Evolutionary conservation across 1,139 yeast species (phyloP), one percentile per base, ranked within the genome.

Genomic region (Geotrichum australiense): DNA sequence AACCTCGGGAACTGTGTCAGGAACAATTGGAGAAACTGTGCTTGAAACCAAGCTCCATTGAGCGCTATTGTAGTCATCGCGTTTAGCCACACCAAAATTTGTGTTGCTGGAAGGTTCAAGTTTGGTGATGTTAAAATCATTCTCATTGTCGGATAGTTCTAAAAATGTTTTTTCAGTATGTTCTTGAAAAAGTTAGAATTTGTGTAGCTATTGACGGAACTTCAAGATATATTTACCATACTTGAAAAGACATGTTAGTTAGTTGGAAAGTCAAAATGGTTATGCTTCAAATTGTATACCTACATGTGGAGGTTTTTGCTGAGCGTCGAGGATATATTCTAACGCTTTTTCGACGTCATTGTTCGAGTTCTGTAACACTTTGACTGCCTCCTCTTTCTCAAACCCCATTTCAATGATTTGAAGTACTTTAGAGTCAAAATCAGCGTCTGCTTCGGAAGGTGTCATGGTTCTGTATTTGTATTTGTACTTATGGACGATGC

Each of bases 341-440:
- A 77, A 68, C 4, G 85, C 85, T 32, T 64, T 63, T 35, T 70
- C 70, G n/a, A 76, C 64, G 50, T 78, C 70, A 48, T 73, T 67
- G 41, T 68, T 63, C 16, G 74, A 54, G 22, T 57, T 56, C 43
- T 58, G 47, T 26, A 64, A 48, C 1, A 68, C 68, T 10, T 46
- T 39, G 8, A 49, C 35, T 5, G 68, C 68, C 22, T 56, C 57
- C 2, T 67, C 73, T 4, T 60, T 63, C 46, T 70, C 57, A 56
- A 79, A 73, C 24, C 86, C 87, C 86, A 80, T 79, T 43, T 74
- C 82, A 39, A 65, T 61, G 46, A 79, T 68, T 53, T 65, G 69
- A 25, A 25, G n/a, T 5, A 31, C 21, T 15, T 18, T 25, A 5
- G 23, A 31, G 18, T 31, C 35, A 4, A 31, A 11, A 31, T 31